Conservation (phyloP, 2,329 filamentous ascomycete genomes). For the Colletotrichum sp. region DNA sequence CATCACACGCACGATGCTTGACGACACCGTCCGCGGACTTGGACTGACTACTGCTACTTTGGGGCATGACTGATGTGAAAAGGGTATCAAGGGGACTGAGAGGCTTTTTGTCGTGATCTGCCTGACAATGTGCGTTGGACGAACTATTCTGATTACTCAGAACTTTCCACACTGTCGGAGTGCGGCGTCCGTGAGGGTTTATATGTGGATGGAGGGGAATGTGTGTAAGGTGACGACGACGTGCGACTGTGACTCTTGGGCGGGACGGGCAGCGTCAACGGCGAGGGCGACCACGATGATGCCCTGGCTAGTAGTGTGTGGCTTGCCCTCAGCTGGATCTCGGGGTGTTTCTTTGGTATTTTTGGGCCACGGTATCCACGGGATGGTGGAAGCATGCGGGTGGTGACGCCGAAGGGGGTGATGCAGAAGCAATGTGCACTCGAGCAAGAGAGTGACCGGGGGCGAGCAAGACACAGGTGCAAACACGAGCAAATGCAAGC, state of each 20-base stretch:
- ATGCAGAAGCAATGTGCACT: not conserved
- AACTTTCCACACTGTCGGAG: slow-evolving; percentile 5
- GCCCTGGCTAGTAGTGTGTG: not conserved
- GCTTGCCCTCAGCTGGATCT: slow-evolving; percentile 18
- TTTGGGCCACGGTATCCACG: not conserved
- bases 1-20: slow-evolving; percentile 69
- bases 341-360: slow-evolving; percentile 1
- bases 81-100: not conserved
- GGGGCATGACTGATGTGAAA: slow-evolving; percentile 14
- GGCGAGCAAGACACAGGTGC: not conserved
- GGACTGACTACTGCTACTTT: slow-evolving; percentile 12
- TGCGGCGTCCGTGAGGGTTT: not conserved
- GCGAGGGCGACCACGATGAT: not conserved
- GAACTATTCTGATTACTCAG: slow-evolving; percentile 9
- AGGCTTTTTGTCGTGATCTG: not conserved
- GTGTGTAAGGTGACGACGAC: not conserved
- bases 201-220: slow-evolving; percentile 2
- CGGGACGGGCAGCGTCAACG: not conserved
- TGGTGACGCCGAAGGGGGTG: slow-evolving; percentile 8
- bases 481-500: not conserved
- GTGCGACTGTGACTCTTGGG: not conserved
- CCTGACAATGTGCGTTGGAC: not conserved
- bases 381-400: not conserved
- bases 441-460: not conserved
- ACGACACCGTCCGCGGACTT: slow-evolving; percentile 28